A percentile compares a stretch with the other conserved stretches of the same genome.
Evolutionary conservation across 768 basidiomycete genomes (phyloP).

Genomic region (Tubosaeta brunneosetosa): DNA sequence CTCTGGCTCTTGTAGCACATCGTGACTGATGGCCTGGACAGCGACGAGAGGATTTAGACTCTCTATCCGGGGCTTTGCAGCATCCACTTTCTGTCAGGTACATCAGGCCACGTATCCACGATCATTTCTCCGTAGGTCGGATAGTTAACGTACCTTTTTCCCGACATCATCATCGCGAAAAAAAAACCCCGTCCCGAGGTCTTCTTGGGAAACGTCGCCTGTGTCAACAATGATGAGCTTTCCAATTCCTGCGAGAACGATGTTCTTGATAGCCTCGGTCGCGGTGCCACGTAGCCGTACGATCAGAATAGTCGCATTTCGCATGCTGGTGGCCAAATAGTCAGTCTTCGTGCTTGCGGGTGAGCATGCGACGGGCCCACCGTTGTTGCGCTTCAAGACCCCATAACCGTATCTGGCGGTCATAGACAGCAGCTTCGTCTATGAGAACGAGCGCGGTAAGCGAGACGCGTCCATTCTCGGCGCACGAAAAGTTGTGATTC

Average conservation of each 20-base stretch:
- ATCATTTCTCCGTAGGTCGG: slow-evolving; percentile 17
- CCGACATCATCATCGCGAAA: slow-evolving; percentile 93
- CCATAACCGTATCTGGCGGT: slow-evolving; percentile 97
- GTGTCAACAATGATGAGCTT: slow-evolving; percentile 80
- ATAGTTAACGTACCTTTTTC: slow-evolving; percentile 54
- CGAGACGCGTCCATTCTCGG: slow-evolving; percentile 2
- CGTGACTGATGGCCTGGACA: slow-evolving; percentile 61
- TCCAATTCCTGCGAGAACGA: slow-evolving; percentile 95
- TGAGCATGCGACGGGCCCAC: slow-evolving; percentile 36
- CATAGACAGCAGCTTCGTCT: slow-evolving; percentile 84
- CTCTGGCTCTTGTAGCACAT: slow-evolving; percentile 44
- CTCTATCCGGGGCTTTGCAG: slow-evolving; percentile 79
- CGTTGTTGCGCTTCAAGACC: slow-evolving; percentile 96
- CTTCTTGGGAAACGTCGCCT: slow-evolving; percentile 71
- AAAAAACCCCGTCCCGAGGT: slow-evolving; percentile 90
- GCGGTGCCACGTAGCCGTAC: slow-evolving; percentile 77
- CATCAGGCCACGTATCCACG: slow-evolving; percentile 34
- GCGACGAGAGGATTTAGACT: slow-evolving; percentile 89
- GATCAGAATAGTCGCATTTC: slow-evolving; percentile 86
- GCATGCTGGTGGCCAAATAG: slow-evolving; percentile 57
- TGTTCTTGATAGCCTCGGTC: slow-evolving; percentile 94
- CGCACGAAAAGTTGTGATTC: background rate
- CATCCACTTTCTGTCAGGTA: slow-evolving; percentile 68
- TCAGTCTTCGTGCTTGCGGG: slow-evolving; percentile 6
- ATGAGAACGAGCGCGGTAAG: background rate